Evolutionary conservation across 2,329 filamentous ascomycete genomes (phyloP).

Genomic region (Colletotrichum gigasporum): DNA sequence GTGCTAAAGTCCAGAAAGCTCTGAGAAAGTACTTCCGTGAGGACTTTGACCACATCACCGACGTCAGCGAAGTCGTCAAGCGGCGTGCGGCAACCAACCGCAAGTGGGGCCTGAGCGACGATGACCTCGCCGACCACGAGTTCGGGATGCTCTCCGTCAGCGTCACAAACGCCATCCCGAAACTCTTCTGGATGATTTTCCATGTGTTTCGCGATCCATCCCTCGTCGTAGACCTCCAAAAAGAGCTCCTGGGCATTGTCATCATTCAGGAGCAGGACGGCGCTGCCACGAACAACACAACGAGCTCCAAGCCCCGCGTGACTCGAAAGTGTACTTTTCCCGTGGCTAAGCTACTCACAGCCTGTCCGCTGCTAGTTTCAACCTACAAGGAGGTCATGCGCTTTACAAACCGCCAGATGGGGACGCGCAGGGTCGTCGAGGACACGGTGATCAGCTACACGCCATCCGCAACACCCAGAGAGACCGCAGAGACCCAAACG

Average conservation of each 20-base stretch:
- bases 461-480: neutral
- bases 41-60: constrained; percentile 35
- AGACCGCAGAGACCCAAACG: neutral
- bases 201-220: constrained; percentile 37
- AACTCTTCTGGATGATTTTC: constrained; percentile 46
- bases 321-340: neutral
- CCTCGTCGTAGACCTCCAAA: neutral
- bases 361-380: constrained; percentile 1
- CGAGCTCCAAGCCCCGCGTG: neutral
- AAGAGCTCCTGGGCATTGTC: neutral
- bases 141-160: constrained; percentile 42
- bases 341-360: neutral
- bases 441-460: constrained; percentile 12
- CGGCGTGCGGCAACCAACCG: constrained; percentile 39
- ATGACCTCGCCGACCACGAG: constrained; percentile 43
- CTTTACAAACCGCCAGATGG: constrained; percentile 7
- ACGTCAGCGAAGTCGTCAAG: constrained; percentile 41
- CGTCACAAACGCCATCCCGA: constrained; percentile 48
- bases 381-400: constrained; percentile 23
- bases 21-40: constrained; percentile 42
- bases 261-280: neutral
- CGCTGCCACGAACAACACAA: neutral
- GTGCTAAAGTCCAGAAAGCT: constrained; percentile 35
- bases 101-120: constrained; percentile 39
- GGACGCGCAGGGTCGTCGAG: constrained; percentile 13